Evolutionary conservation across 2,329 filamentous ascomycete genomes (phyloP), one percentile per base, ranked within the genome.

Genomic region (Scedosporium dehoogii): DNA sequence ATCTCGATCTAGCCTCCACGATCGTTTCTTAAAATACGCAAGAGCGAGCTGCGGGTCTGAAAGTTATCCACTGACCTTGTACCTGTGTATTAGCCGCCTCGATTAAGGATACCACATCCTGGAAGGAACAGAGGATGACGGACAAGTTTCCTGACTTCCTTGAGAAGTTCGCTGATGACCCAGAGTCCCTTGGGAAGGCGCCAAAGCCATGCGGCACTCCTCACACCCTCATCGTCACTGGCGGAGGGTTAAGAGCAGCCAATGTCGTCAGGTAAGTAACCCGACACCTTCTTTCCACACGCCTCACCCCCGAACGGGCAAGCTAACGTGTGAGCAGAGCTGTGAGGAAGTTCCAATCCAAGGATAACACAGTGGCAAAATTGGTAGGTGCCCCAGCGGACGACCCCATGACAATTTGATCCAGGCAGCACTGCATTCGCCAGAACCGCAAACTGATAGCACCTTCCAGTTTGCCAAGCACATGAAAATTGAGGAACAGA

Each of bases 401-500:
- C 29, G 55, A 25, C 6, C 14, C 48, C 44, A 2, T 1, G 33
- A 38, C 33, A 12, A 12, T 38, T 38, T 10, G 10, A 12, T 38
- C 2, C 10, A 10, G 33, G 33, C 33, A 38, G 33, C 33, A 2
- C 33, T 38, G 10, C 33, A 12, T 12, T 38, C 4, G 29, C 10
- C 33, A 38, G 33, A 38, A 38, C 4, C 33, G 14, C 66, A 67
- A 18, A 69, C 63, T 38, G 27, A 42, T n/a, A 44, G 25, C 10
- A 21, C n/a, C 6, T 4, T 9, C 38, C 61, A 85, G 71, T 99
- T 99, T 74, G 93, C 94, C 38, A 99, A 99, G 74, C 94, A 99
- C 73, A 96, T 99, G 79, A 99, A 99, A 76, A 76, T 99, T 10
- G 85, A 90, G 61, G 93, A 97, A 69, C 90, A 92, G 41, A 85